phyloP scores from a whole-genome alignment of 1,284 basidiomycete species.

The Puccinia hordei region DNA sequence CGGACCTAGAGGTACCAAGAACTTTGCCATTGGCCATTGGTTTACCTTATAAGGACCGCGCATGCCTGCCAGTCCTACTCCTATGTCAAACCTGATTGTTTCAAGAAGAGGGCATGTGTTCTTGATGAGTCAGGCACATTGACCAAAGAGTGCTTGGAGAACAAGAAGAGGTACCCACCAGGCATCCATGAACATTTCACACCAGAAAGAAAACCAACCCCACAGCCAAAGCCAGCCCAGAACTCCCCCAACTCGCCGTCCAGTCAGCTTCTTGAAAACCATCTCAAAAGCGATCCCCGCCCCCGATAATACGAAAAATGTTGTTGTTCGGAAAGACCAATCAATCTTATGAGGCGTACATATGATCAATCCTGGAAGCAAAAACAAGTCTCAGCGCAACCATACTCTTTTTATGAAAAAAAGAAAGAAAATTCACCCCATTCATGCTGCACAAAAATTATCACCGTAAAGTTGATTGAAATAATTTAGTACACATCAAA shows the following conservation, averaged over 20 bases:
- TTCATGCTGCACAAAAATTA: conserved; percentile 17
- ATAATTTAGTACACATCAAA: neutral
- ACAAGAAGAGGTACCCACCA: conserved; percentile 30
- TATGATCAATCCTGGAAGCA: conserved; percentile 9
- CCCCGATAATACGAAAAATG: conserved; percentile 27
- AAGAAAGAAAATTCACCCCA: conserved; percentile 12
- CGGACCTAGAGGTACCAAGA: conserved; percentile 40
- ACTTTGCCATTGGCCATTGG: conserved; percentile 30
- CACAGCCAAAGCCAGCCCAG: conserved; percentile 29
- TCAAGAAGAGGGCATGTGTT: neutral
- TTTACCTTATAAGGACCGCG: conserved; percentile 13
- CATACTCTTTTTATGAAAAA: neutral
- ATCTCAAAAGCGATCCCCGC: conserved; percentile 38
- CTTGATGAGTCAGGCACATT: neutral
- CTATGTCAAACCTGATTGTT: conserved; percentile 20
- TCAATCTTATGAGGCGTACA: conserved; percentile 15
- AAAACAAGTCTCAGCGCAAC: neutral
- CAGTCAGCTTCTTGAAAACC: conserved; percentile 22
- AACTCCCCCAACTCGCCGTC: conserved; percentile 23
- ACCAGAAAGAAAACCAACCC: conserved; percentile 21
- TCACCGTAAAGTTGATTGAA: neutral
- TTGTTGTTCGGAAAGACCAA: conserved; percentile 33
- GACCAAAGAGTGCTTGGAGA: neutral
- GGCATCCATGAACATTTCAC: conserved; percentile 21
- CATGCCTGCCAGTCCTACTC: conserved; percentile 31